phyloP scores from a whole-genome alignment of 352 stramenopile genomes.

The Hyaloperonospora arabidopsidis region DNA sequence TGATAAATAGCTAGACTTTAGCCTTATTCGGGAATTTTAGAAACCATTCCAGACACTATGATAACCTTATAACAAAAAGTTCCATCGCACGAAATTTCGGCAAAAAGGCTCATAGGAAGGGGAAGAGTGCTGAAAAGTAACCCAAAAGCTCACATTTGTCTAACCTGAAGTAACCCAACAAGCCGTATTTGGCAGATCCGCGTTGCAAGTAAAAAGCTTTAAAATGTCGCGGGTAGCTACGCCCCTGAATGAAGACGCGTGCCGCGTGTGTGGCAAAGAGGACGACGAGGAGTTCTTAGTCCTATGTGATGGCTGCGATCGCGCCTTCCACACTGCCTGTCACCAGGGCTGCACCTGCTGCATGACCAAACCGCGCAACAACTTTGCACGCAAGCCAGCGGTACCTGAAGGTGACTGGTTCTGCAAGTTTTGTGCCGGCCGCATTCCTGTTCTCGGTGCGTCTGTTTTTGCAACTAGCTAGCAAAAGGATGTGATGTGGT shows the following conservation, averaged over 20 bases:
- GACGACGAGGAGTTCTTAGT: conserved; percentile 73
- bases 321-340: conserved; percentile 66
- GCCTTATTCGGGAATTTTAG: too few relatives aligned
- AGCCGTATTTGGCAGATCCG: too few relatives aligned
- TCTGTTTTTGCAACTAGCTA: background rate
- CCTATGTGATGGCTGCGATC: conserved; percentile 76
- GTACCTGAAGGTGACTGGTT: conserved; percentile 82
- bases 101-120: too few relatives aligned
- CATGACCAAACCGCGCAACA: conserved; percentile 66
- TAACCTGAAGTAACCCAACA: too few relatives aligned
- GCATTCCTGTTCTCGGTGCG: conserved; percentile 41
- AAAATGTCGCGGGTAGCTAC: conserved; percentile 8
- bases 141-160: too few relatives aligned
- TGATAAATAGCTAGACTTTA: too few relatives aligned
- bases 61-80: too few relatives aligned
- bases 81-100: too few relatives aligned
- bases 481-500: conserved; percentile 1
- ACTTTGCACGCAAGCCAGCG: conserved; percentile 62
- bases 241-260: conserved; percentile 56
- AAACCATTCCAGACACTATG: too few relatives aligned
- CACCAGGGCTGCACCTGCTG: conserved; percentile 72
- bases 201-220: too few relatives aligned
- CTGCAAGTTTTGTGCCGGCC: conserved; percentile 78
- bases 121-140: too few relatives aligned
- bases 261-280: conserved; percentile 69